Evolutionary conservation across 2,329 filamentous ascomycete genomes (phyloP).

Genomic region (Colletotrichum somersetense): DNA sequence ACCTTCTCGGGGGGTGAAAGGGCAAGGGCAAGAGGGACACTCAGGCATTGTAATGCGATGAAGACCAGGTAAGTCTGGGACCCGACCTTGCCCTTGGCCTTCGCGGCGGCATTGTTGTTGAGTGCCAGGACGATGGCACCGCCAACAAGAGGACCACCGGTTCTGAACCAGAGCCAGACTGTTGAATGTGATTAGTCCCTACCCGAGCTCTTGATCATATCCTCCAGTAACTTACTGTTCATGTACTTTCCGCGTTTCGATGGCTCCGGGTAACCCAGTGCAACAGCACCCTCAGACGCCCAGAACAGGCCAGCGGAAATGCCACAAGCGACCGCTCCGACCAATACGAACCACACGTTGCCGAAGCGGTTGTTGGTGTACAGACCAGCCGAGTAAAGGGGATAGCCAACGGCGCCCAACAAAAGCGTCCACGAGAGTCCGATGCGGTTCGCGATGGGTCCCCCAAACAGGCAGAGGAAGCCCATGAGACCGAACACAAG

Average conservation of each 20-base stretch:
- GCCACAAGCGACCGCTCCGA: constrained; percentile 62
- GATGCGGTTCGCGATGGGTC: constrained; percentile 62
- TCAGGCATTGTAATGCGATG: constrained; percentile 48
- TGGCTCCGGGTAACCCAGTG: constrained; percentile 62
- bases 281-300: constrained; percentile 63
- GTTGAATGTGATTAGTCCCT: neutral
- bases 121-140: constrained; percentile 60
- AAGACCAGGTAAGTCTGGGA: constrained; percentile 48
- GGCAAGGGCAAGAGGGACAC: constrained; percentile 45
- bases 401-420: constrained; percentile 61
- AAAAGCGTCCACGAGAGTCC: constrained; percentile 60
- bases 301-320: constrained; percentile 64
- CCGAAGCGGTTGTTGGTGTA: constrained; percentile 65
- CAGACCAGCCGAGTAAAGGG: constrained; percentile 60
- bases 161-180: constrained; percentile 60
- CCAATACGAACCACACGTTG: constrained; percentile 64
- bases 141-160: constrained; percentile 61
- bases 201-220: too few species aligned
- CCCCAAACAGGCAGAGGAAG: constrained; percentile 61
- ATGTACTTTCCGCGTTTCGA: constrained; percentile 59
- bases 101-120: constrained; percentile 49
- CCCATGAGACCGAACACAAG: constrained; percentile 62
- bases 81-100: constrained; percentile 46
- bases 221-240: constrained; percentile 35
- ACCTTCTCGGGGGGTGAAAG: constrained; percentile 49